Evolutionary conservation across 2,329 filamentous ascomycete genomes (phyloP).

Genomic region (Sphaerostilbella broomeana): DNA sequence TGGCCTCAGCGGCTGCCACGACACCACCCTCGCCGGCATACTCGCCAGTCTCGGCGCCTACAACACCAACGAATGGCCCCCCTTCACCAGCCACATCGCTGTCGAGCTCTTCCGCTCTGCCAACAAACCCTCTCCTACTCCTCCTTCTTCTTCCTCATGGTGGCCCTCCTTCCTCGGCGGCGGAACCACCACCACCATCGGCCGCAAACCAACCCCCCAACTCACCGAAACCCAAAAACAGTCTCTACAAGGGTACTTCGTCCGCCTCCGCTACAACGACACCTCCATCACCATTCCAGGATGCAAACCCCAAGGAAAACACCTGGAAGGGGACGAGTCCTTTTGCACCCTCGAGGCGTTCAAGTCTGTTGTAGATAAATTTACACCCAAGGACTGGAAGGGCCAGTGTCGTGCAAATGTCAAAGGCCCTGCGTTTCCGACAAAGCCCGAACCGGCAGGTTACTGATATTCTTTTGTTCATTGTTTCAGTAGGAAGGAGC

Average conservation of each 20-base stretch:
- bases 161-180: conserved; percentile 23
- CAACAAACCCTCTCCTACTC: conserved; percentile 17
- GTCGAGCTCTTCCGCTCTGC: conserved; percentile 75
- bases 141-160: conserved; percentile 18
- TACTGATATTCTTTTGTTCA: too few species aligned
- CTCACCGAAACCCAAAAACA: conserved; percentile 52
- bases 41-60: conserved; percentile 76
- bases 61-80: conserved; percentile 70
- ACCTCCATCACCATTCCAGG: conserved; percentile 73
- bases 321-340: conserved; percentile 76
- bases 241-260: conserved; percentile 69
- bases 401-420: conserved; percentile 43
- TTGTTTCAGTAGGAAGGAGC: too few species aligned
- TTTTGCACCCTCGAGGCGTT: conserved; percentile 92
- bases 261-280: conserved; percentile 89
- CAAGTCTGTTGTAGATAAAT: conserved; percentile 86
- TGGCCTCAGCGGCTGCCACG: conserved; percentile 79
- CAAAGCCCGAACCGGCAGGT: conserved; percentile 46
- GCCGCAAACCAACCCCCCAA: conserved; percentile 51
- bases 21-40: conserved; percentile 81
- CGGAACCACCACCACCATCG: conserved; percentile 41
- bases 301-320: conserved; percentile 69
- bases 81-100: conserved; percentile 87
- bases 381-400: conserved; percentile 74
- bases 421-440: conserved; percentile 38